A percentile compares a stretch with the other conserved stretches of the same genome.
These are phyloP conservation scores for Mycosarcoma mackinlayi DNA, from an alignment of 1,284 basidiomycete genomes.

Conservation along the genomic window DNA sequence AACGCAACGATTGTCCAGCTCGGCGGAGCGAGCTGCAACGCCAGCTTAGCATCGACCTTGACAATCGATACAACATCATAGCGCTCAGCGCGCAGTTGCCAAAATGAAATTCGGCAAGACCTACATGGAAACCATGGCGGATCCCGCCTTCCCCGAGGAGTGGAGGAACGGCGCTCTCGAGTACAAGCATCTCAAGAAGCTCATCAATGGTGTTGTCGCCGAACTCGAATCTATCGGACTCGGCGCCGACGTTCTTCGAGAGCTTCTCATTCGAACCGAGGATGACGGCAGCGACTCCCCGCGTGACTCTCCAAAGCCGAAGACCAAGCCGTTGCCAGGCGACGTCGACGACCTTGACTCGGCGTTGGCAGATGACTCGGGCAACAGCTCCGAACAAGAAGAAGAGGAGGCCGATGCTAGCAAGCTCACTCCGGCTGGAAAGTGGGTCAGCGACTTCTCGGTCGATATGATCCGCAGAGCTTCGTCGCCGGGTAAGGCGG, in stretches of 20 bases:
- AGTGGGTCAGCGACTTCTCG: slow-evolving; percentile 49
- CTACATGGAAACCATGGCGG: slow-evolving; percentile 77
- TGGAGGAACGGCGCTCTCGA: slow-evolving; percentile 83
- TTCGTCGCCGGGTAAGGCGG: slow-evolving; percentile 9
- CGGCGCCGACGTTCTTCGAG: slow-evolving; percentile 74
- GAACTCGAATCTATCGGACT: slow-evolving; percentile 85
- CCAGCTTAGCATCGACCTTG: neutral
- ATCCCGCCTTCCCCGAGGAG: slow-evolving; percentile 77
- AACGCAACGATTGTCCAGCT: neutral
- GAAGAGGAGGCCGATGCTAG: slow-evolving; percentile 1
- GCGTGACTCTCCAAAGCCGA: slow-evolving; percentile 7
- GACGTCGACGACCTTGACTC: slow-evolving; percentile 22
- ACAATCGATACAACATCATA: neutral
- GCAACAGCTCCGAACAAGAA: slow-evolving; percentile 38
- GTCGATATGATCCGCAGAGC: slow-evolving; percentile 40
- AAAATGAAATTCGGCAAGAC: slow-evolving; percentile 85
- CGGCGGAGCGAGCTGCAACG: neutral
- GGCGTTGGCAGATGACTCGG: slow-evolving; percentile 39
- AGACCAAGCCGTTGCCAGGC: slow-evolving; percentile 11
- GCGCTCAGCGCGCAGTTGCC: slow-evolving; percentile 19
- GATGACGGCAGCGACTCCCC: slow-evolving; percentile 9
- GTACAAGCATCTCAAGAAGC: slow-evolving; percentile 90
- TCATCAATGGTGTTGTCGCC: slow-evolving; percentile 85
- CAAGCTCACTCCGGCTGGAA: slow-evolving; percentile 40
- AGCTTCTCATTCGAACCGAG: slow-evolving; percentile 68